These are phyloP conservation scores for Luzula sylvatica DNA, from an alignment of 176 grass and related monocot genomes.

Conservation along the genomic window DNA sequence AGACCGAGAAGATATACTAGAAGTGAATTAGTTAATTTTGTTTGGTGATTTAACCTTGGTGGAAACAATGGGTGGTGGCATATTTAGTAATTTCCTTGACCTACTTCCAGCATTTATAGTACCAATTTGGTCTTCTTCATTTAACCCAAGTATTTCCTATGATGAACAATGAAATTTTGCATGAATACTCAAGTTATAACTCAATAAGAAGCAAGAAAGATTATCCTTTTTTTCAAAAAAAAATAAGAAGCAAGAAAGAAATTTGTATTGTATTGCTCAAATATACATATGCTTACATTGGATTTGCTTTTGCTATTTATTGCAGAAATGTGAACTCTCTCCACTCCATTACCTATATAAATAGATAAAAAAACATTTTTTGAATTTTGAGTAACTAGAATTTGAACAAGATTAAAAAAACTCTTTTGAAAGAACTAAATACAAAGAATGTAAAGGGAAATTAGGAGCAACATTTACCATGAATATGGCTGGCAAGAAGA, in stretches of 20 bases:
- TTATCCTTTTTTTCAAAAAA: constrained; percentile 2
- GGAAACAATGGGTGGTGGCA: constrained; percentile 8
- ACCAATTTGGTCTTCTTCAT: neutral
- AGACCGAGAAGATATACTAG: too few species aligned
- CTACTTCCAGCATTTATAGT: constrained; percentile 24
- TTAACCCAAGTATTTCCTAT: too few species aligned
- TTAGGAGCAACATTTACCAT: constrained; percentile 38
- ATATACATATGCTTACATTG: constrained; percentile 9
- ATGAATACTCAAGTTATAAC: too few species aligned
- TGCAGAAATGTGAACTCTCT: constrained; percentile 22
- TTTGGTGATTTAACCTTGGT: constrained; percentile 18
- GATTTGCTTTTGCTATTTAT: constrained; percentile 23
- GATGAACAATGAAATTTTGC: too few species aligned
- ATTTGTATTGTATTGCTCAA: constrained; percentile 9
- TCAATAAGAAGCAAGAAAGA: neutral
- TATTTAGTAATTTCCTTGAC: constrained; percentile 21
- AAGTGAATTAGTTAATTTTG: neutral
- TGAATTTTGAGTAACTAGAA: constrained; percentile 1
- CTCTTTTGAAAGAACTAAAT: constrained; percentile 2
- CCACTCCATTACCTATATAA: constrained; percentile 51
- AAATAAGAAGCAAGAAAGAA: neutral
- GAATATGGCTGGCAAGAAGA: constrained; percentile 31
- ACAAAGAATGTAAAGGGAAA: neutral
- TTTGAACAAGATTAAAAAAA: neutral
- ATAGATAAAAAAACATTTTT: neutral